Base-by-base conservation (phyloP, 768 basidiomycete genomes). In the Rhodocollybia butyracea region DNA sequence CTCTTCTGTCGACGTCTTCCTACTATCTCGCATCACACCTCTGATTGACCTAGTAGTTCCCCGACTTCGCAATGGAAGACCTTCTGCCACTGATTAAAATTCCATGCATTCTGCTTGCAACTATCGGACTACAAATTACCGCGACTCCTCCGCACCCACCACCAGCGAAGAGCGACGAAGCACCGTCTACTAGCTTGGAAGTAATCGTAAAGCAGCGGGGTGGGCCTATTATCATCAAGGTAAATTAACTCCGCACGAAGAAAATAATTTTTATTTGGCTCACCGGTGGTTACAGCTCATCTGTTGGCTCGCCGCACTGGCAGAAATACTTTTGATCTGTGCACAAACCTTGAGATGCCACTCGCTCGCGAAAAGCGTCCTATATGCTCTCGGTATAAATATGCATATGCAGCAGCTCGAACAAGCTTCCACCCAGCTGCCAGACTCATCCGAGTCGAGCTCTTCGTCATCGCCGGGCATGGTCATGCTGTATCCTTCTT, bases 91-190 rank as follows among this genome's bases (percentile, higher is more conserved):
- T 76, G 40, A 40, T 74, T 45, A 77, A 73, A 58, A 66, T 81
- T 43, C 77, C 78, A 5, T 74, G 73, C 62, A 69, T 76, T 41
- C 60, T 80, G 34, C 64, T 73, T 17, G 70, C 76, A 17, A 75
- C 76, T 61, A 53, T 74, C 45, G 76, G 74, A 26, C 62, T 81
- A 15, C 78, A 79, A 29, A 64, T 71, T 27, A 70, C 76, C 21
- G 66, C 72, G 31, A 81, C 81, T 2, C 77, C 81, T 38, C 82
- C 75, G 22, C 68, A 76, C 32, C 73, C 75, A 17, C 76, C 74
- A 27, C 72, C 72, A 24, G 45, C 60, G 3, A 58, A 59, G 40
- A 66, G 68, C 22, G 73, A 77, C 50, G 64, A 66, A 21, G 68
- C 63, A 5, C 63, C 64, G 8, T 70, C 71, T 6, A 75, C 72